Evolutionary conservation across 1,139 yeast genomes (phyloP), one percentile per base, ranked within the genome.

Genomic region (Blastobotrys raffinosifermentans): DNA sequence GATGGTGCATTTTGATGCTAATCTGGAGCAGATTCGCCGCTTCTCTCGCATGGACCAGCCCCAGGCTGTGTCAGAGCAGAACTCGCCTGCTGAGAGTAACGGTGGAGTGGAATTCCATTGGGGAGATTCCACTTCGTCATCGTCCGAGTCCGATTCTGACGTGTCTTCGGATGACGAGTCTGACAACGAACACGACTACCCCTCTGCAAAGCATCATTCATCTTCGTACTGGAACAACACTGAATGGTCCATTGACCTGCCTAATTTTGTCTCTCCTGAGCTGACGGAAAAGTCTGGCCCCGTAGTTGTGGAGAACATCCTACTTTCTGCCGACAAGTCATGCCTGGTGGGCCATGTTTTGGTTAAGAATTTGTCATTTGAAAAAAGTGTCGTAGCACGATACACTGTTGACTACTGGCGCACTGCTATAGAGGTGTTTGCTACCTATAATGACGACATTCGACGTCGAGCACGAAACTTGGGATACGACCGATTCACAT

Each of bases 1-100:
- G 54, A 77, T 71, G 48, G 95, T 85, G 18, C 91, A 85, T 58
- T 85, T 85, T 60, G 93, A 89, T 30, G 71, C 73, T 30, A 69
- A 66, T 35, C 55, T 74, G 34, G 79, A 69, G 47, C 86, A 82
- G 50, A 76, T 84, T 25, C 70, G 83, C 34, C 82, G 81, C 54
- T 85, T 86, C 59, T 70, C 77, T 47, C 73, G 79, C 50, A 67
- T 72, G 32, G 94, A 85, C 54, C 72, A 70, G 37, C 95, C 95
- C 14, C 66, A 74, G 2, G 87, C 93, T 1, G 84, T 85, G 17
- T 74, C 82, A 35, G 81, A 80, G 2, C 67, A 45, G 29, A 73
- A 73, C 42, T 75, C 86, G 0, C 89, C 91, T 10, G 55, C 54
- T 3, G 58, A 49, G 30, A 56, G 53, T 25, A 20, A 32, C 22